Evolutionary conservation across 768 basidiomycete genomes (phyloP).

Genomic region (Rhizopogon rudus): DNA sequence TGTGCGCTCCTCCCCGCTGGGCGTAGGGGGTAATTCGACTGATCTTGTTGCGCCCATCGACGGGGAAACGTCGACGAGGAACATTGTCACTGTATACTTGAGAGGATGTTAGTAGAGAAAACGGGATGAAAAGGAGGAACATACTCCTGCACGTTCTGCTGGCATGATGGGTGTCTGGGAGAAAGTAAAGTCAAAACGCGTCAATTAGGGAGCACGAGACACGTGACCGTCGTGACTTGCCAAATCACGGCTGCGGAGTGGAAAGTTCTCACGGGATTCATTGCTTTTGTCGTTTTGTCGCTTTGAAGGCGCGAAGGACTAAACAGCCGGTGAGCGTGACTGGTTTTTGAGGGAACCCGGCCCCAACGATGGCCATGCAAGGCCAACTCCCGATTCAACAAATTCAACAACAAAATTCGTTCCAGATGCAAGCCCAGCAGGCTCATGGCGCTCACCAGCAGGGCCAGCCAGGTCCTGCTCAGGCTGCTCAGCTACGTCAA

Average conservation of each 20-base stretch:
- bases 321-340: too few species aligned
- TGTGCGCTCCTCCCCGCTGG: slow-evolving; percentile 44
- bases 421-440: slow-evolving; percentile 7
- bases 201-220: not conserved
- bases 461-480: not conserved
- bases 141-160: slow-evolving; percentile 75
- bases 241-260: not conserved
- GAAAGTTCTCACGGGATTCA: not conserved
- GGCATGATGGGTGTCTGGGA: slow-evolving; percentile 45
- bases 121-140: slow-evolving; percentile 15
- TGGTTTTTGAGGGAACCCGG: not conserved
- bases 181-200: not conserved
- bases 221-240: slow-evolving; percentile 2
- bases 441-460: not conserved
- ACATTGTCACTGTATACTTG: slow-evolving; percentile 85
- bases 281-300: not conserved
- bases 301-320: too few species aligned
- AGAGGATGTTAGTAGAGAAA: slow-evolving; percentile 7
- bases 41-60: slow-evolving; percentile 71
- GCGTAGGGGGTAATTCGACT: slow-evolving; percentile 50
- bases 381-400: slow-evolving; percentile 18
- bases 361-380: slow-evolving; percentile 7
- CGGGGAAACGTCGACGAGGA: slow-evolving; percentile 82
- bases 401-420: slow-evolving; percentile 9
- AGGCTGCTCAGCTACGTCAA: not conserved